Evolutionary conservation across 768 basidiomycete genomes (phyloP).

Genomic region (Aureoboletus auriporus): DNA sequence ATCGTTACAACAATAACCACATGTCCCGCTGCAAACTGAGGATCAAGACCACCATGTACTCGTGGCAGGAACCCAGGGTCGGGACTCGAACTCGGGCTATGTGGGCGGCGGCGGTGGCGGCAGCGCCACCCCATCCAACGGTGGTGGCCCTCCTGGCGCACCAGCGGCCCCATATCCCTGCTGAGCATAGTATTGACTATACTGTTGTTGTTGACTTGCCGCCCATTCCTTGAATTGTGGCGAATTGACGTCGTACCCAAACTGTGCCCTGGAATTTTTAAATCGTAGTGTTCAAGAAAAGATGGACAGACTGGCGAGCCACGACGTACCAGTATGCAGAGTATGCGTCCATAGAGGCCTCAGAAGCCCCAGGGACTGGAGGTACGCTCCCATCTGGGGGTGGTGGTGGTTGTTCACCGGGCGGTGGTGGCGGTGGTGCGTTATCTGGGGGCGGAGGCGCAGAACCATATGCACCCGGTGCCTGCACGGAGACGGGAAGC

Average conservation of each 20-base stretch:
- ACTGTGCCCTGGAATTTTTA: constrained; percentile 58
- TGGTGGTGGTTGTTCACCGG: constrained; percentile 51
- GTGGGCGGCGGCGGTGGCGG: constrained; percentile 26
- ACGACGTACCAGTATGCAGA: constrained; percentile 54
- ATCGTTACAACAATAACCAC: constrained; percentile 17
- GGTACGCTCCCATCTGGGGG: constrained; percentile 42
- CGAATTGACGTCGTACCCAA: constrained; percentile 85
- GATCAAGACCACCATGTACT: not conserved
- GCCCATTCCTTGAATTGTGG: constrained; percentile 80
- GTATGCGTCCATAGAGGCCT: constrained; percentile 48
- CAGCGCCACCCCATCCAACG: constrained; percentile 15
- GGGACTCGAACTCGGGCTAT: constrained; percentile 7
- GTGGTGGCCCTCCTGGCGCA: constrained; percentile 23
- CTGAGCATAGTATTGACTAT: constrained; percentile 69
- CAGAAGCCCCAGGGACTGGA: constrained; percentile 44
- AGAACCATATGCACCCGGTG: constrained; percentile 32
- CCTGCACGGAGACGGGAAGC: not conserved
- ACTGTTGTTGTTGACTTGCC: constrained; percentile 60
- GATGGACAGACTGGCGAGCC: constrained; percentile 1
- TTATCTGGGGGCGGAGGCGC: constrained; percentile 37
- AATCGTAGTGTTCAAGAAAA: not conserved
- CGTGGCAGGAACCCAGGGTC: not conserved
- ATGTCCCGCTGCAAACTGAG: not conserved
- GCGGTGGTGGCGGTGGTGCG: constrained; percentile 44
- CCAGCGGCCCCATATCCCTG: constrained; percentile 42